Conservation (phyloP, 495 filamentous ascomycete species). For the Trichoderma asperelloides region DNA sequence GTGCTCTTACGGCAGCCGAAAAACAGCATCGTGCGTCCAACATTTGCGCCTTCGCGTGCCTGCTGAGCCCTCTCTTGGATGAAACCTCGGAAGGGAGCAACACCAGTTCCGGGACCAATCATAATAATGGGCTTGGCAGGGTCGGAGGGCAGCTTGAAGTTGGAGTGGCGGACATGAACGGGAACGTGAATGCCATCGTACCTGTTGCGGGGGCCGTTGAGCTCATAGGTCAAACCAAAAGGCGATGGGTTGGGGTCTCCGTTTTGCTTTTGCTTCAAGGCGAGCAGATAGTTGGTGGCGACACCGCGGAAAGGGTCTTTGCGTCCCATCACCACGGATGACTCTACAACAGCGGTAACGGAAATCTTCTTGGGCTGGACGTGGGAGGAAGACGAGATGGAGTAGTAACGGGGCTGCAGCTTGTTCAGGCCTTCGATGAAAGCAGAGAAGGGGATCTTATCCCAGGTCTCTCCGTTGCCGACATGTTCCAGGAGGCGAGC, state of each 20-base stretch:
- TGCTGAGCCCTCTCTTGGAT: constrained; percentile 84
- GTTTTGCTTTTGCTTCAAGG: constrained; percentile 95
- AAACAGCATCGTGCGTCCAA: constrained; percentile 87
- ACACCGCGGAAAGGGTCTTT: constrained; percentile 85
- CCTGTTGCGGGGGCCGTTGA: constrained; percentile 88
- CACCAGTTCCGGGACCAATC: constrained; percentile 93
- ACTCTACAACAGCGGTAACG: constrained; percentile 92
- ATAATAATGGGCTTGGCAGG: constrained; percentile 90
- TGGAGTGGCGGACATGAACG: constrained; percentile 93
- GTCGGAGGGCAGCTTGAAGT: constrained; percentile 98
- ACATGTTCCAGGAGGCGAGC: constrained; percentile 76
- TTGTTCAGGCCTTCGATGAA: constrained; percentile 91
- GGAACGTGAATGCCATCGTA: constrained; percentile 95
- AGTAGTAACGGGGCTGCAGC: constrained; percentile 97
- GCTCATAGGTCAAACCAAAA: constrained; percentile 80
- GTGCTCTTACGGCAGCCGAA: constrained; percentile 78
- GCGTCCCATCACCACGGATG: constrained; percentile 63
- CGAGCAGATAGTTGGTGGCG: constrained; percentile 93
- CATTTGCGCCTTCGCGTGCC: constrained; percentile 68
- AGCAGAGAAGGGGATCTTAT: constrained; percentile 81
- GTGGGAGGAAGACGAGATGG: constrained; percentile 92
- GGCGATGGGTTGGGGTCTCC: constrained; percentile 78
- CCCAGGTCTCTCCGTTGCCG: constrained; percentile 62
- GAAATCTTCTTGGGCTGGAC: constrained; percentile 92
- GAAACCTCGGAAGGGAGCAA: constrained; percentile 92